Base-by-base conservation (phyloP, 1,284 basidiomycete genomes). In the Marasmius tenuissimus region DNA sequence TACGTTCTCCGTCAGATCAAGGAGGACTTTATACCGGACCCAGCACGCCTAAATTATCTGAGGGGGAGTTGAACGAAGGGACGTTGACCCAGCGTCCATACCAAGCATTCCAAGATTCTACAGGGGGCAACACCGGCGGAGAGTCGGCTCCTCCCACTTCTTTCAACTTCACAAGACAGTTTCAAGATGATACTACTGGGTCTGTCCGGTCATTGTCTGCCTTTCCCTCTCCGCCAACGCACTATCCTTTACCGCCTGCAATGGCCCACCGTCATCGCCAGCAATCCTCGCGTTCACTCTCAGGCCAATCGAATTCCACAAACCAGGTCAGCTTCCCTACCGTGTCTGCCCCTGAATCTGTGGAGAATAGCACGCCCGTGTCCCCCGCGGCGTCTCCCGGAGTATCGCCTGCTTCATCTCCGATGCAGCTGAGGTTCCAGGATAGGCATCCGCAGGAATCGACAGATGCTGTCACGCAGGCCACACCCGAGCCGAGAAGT, bases 211-310 rank as follows among this genome's bases (percentile, higher is more conserved):
- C 88, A 1, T 76, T 91, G 20, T 88, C 86, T 27, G 85, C 85
- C 0, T 92, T 91, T 71, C 89, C 89, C 18, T 73, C 81, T 1
- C 89, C 89, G 16, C 89, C 89, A 0, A 84, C 84, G 0, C 88
- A 91, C 67, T 85, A 88, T 63, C 89, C 89, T 14, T 72, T 87
- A 6, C 88, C 87, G 42, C 78, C 82, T 18, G 72, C 79, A 11
- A 56, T 66, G 16, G 57, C 61, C 6, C 73, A 71, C 54, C 73
- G 76, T 56, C 71, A 68, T 51, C 75, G 72, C 58, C 58, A 70
- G n/a, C 63, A 60, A 35, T 73, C 73, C 58, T 58, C 70, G 11
- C 72, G 70, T 10, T 72, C 73, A 54, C 72, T 74, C 18, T 71
- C 75, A 7, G 65, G 69, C 8, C 63, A 66, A 40, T 68, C 69